Evolutionary conservation across 1,284 basidiomycete genomes (phyloP).

Genomic region (Apiotrichum laibachii): DNA sequence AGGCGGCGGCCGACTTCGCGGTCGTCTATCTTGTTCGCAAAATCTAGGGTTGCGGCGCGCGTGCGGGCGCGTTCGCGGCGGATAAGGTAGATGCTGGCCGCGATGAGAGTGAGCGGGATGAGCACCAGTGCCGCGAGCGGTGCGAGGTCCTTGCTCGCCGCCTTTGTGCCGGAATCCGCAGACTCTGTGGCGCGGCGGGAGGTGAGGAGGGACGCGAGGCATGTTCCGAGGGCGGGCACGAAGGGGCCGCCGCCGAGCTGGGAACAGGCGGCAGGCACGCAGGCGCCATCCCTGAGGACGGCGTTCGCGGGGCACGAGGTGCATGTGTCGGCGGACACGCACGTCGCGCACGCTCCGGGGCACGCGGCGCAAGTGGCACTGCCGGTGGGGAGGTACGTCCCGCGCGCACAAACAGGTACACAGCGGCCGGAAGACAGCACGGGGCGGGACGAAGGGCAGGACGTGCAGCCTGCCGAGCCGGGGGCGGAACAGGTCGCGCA

Average conservation of each 20-base stretch:
- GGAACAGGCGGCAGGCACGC: slow-evolving; percentile 19
- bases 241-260: slow-evolving; percentile 31
- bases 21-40: slow-evolving; percentile 23
- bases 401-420: slow-evolving; percentile 38
- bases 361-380: slow-evolving; percentile 42
- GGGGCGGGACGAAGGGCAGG: slow-evolving; percentile 46
- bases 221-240: slow-evolving; percentile 44
- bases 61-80: slow-evolving; percentile 32
- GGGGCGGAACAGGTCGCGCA: slow-evolving; percentile 47
- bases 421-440: slow-evolving; percentile 47
- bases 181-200: neutral
- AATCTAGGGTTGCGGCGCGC: slow-evolving; percentile 35
- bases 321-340: slow-evolving; percentile 37
- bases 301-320: slow-evolving; percentile 42
- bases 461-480: slow-evolving; percentile 29
- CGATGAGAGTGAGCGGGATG: slow-evolving; percentile 21
- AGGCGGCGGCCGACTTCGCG: slow-evolving; percentile 1
- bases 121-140: slow-evolving; percentile 27
- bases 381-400: slow-evolving; percentile 40
- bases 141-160: slow-evolving; percentile 14
- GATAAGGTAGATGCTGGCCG: slow-evolving; percentile 28
- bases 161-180: no score
- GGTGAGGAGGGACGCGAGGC: slow-evolving; percentile 41
- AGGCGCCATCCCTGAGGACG: slow-evolving; percentile 40
- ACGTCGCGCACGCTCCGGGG: slow-evolving; percentile 42